phyloP scores from a whole-genome alignment of 495 filamentous ascomycete species.

The Viridothelium virens region DNA sequence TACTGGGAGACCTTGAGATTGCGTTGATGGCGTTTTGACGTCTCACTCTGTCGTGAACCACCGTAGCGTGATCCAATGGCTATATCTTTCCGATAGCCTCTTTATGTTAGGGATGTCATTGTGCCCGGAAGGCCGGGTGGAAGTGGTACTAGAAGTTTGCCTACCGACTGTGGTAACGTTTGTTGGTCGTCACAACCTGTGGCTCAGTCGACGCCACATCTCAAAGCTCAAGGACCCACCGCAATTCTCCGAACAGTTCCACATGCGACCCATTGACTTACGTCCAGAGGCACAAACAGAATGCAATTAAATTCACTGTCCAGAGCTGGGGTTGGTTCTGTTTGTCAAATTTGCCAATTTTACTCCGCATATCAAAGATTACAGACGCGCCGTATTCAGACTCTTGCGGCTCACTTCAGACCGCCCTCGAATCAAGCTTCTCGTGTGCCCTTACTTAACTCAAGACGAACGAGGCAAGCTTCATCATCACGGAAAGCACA shows the following conservation, averaged over 20 bases:
- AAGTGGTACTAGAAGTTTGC: too few species aligned
- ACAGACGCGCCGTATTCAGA: background rate
- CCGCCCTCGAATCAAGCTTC: background rate
- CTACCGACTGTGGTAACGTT: background rate
- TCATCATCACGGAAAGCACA: background rate
- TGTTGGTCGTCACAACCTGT: background rate
- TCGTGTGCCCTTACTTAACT: background rate
- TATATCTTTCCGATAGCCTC: too few species aligned
- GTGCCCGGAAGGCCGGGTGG: too few species aligned
- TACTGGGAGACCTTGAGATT: conserved; percentile 43
- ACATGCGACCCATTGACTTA: too few species aligned
- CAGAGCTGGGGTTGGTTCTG: background rate
- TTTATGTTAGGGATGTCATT: too few species aligned
- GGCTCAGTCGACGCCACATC: conserved; percentile 5
- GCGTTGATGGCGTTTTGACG: conserved; percentile 10
- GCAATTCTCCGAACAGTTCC: background rate
- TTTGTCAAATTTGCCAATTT: conserved; percentile 10
- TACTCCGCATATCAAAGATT: background rate
- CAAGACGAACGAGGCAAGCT: background rate
- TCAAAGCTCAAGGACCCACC: background rate
- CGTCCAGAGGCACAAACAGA: too few species aligned
- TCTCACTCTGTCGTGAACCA: background rate
- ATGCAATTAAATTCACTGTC: background rate
- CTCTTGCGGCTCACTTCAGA: background rate
- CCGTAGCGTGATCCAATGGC: background rate